A percentile compares a stretch with the other conserved stretches of the same genome.
Conservation (phyloP, 2,329 filamentous ascomycete genomes). For the Pseudonectria buxi region DNA sequence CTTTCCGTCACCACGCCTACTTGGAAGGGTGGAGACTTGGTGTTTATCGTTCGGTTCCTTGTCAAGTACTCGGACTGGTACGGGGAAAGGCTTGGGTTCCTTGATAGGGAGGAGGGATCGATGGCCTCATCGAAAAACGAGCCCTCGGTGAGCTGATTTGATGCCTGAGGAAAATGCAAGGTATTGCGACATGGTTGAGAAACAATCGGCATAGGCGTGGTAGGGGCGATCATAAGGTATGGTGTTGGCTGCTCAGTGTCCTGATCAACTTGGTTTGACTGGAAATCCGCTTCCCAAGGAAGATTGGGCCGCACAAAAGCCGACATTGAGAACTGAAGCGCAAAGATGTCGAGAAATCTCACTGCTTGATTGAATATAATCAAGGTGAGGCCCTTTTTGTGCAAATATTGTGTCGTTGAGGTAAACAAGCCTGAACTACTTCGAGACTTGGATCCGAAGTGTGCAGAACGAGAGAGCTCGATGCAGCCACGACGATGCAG, state of each 20-base stretch:
- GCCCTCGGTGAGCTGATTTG: slow-evolving; percentile 13
- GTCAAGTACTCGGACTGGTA: slow-evolving; percentile 10
- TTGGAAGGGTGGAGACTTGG: slow-evolving; percentile 3
- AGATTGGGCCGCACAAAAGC: slow-evolving; percentile 3
- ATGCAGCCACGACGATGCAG: too few relatives aligned
- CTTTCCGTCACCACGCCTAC: slow-evolving; percentile 7
- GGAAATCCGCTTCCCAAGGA: slow-evolving; percentile 2
- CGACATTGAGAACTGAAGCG: slow-evolving; percentile 2
- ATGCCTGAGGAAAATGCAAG: slow-evolving; percentile 11
- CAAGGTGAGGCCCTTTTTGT: too few relatives aligned
- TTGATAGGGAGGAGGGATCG: slow-evolving; percentile 11
- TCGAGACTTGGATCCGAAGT: too few relatives aligned
- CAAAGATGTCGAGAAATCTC: not conserved
- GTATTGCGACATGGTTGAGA: slow-evolving; percentile 14
- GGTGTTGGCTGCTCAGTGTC: not conserved
- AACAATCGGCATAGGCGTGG: slow-evolving; percentile 15
- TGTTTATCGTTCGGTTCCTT: not conserved
- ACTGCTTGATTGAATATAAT: not conserved
- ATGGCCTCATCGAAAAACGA: slow-evolving; percentile 23
- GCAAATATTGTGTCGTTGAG: too few relatives aligned
- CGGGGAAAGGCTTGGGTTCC: slow-evolving; percentile 15
- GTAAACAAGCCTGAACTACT: too few relatives aligned
- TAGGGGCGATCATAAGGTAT: slow-evolving; percentile 14
- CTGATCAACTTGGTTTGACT: slow-evolving; percentile 9
- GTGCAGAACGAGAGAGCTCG: too few relatives aligned